A percentile compares a stretch with the other conserved stretches of the same genome.
These are phyloP conservation scores for Candida ipomoeae DNA, from an alignment of 805 yeast genomes.

Conservation along the genomic window DNA sequence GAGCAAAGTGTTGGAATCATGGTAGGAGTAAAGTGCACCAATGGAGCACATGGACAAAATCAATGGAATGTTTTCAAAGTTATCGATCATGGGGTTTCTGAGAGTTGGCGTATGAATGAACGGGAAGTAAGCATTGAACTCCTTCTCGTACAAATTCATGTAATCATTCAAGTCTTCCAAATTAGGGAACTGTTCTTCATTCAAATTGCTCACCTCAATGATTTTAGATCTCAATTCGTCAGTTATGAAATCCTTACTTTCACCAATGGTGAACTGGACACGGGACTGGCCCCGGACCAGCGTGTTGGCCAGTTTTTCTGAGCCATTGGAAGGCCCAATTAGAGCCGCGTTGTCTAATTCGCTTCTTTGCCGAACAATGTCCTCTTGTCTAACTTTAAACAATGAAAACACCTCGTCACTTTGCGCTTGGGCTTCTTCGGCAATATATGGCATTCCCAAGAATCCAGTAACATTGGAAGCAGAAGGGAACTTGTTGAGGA, in stretches of 20 bases:
- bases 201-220: slow-evolving; percentile 48
- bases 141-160: slow-evolving; percentile 66
- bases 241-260: slow-evolving; percentile 34
- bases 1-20: slow-evolving; percentile 69
- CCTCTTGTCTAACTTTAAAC: slow-evolving; percentile 64
- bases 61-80: slow-evolving; percentile 55
- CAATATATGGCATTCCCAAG: slow-evolving; percentile 16
- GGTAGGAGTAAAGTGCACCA: slow-evolving; percentile 84
- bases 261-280: slow-evolving; percentile 20
- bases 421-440: slow-evolving; percentile 22
- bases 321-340: background rate
- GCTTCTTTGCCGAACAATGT: slow-evolving; percentile 49
- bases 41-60: slow-evolving; percentile 78
- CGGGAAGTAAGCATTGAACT: slow-evolving; percentile 79
- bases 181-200: slow-evolving; percentile 64
- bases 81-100: slow-evolving; percentile 36
- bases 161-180: slow-evolving; percentile 73
- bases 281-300: slow-evolving; percentile 7
- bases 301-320: slow-evolving; percentile 1
- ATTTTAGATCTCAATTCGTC: slow-evolving; percentile 53
- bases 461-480: slow-evolving; percentile 61
- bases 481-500: slow-evolving; percentile 52
- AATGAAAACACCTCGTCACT: slow-evolving; percentile 52
- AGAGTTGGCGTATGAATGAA: slow-evolving; percentile 71
- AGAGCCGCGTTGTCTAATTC: slow-evolving; percentile 3